These are phyloP conservation scores for Triticum timopheevii DNA, from an alignment of 176 grass and related monocot species.

Conservation along the genomic window DNA sequence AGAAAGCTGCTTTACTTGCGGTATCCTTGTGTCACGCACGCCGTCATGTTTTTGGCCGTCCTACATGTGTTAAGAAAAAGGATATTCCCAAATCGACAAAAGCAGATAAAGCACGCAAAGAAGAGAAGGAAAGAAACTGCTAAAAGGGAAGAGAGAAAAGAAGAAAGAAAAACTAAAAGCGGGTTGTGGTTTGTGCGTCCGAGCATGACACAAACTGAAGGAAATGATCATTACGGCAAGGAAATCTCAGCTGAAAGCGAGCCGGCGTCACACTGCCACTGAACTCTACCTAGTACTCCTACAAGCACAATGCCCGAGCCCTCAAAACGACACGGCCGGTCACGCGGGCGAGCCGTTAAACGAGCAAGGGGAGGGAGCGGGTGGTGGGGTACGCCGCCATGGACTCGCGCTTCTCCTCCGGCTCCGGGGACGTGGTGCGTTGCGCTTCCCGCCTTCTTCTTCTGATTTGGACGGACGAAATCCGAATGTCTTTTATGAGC, in stretches of 20 bases:
- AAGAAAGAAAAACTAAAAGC: not conserved
- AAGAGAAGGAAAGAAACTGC: not conserved
- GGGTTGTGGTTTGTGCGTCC: not conserved
- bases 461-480: not conserved
- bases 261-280: not conserved
- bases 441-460: not conserved
- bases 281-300: not conserved
- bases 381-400: constrained; percentile 1
- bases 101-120: not conserved
- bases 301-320: not conserved
- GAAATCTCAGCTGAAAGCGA: not conserved
- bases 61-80: too few species aligned
- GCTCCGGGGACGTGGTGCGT: constrained; percentile 23
- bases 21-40: too few species aligned
- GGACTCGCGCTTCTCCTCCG: constrained; percentile 40
- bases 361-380: too few species aligned
- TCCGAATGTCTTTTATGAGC: not conserved
- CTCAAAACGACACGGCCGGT: too few species aligned
- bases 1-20: too few species aligned
- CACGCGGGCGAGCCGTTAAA: too few species aligned
- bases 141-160: too few species aligned
- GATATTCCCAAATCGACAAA: not conserved
- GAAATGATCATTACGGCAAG: too few species aligned
- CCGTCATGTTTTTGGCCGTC: too few species aligned
- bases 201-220: not conserved